A percentile compares a stretch with the other conserved stretches of the same genome.
Evolutionary conservation across 2,329 filamentous ascomycete species (phyloP).

Genomic region (Paraphaeosphaeria minitans): DNA sequence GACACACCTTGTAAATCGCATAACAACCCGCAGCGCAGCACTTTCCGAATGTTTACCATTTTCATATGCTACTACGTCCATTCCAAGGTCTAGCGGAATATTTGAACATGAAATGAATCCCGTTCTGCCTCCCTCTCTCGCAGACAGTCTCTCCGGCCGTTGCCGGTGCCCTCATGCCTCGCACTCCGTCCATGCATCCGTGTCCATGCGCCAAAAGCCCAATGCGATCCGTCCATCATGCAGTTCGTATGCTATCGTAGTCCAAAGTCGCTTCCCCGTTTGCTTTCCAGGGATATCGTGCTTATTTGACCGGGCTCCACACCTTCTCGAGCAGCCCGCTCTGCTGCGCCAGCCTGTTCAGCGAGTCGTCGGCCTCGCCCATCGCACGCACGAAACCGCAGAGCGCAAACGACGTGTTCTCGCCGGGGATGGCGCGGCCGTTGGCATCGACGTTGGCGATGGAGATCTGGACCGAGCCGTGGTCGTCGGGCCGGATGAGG

Average conservation of each 20-base stretch:
- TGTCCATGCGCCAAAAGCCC: conserved; percentile 5
- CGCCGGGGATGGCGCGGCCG: background rate
- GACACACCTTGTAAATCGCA: background rate
- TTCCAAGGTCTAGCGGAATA: background rate
- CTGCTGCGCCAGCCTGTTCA: conserved; percentile 6
- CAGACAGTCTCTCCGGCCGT: background rate
- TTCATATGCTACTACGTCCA: background rate
- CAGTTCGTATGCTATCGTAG: conserved; percentile 8
- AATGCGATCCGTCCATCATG: conserved; percentile 3
- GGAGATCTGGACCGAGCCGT: conserved; percentile 6
- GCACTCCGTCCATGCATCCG: background rate
- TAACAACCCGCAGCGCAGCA: background rate
- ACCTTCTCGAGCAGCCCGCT: background rate
- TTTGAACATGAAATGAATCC: conserved; percentile 1
- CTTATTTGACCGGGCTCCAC: conserved; percentile 5
- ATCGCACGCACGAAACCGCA: conserved; percentile 4
- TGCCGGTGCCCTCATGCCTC: background rate
- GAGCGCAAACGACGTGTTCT: background rate
- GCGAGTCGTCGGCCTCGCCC: conserved; percentile 8
- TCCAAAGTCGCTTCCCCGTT: background rate
- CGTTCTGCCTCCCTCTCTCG: background rate
- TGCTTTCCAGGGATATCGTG: no score
- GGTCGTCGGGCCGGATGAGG: conserved; percentile 2
- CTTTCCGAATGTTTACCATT: background rate
- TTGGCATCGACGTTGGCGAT: conserved; percentile 3